A percentile compares a stretch with the other conserved stretches of the same genome.
phyloP scores from a whole-genome alignment of 108 stramenopile species.

The Asterionellopsis glacialis region DNA sequence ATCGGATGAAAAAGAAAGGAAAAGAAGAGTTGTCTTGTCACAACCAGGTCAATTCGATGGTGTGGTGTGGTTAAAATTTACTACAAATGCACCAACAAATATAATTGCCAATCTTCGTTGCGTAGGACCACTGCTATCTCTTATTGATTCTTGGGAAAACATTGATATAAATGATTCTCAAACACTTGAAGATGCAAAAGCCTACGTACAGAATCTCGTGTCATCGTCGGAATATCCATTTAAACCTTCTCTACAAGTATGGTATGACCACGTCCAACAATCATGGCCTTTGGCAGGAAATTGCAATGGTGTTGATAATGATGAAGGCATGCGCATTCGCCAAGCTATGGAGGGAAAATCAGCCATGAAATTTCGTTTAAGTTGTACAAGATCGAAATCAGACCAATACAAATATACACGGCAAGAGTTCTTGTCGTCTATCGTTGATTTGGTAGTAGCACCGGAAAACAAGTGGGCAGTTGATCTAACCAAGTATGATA shows the following conservation, averaged over 20 bases:
- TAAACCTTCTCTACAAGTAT: slow-evolving; percentile 9
- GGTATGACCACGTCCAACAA: slow-evolving; percentile 11
- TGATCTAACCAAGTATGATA: slow-evolving; percentile 49
- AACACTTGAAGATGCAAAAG: neutral
- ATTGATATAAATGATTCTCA: neutral
- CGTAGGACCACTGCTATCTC: slow-evolving; percentile 25
- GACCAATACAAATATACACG: slow-evolving; percentile 29
- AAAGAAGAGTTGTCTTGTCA: slow-evolving; percentile 1
- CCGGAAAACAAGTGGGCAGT: slow-evolving; percentile 35
- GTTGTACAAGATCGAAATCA: slow-evolving; percentile 23
- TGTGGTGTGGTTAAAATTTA: slow-evolving; percentile 10
- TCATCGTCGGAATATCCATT: slow-evolving; percentile 11
- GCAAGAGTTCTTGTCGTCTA: slow-evolving; percentile 20
- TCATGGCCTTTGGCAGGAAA: slow-evolving; percentile 12
- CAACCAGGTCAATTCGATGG: slow-evolving; percentile 17
- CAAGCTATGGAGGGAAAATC: neutral
- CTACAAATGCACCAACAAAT: slow-evolving; percentile 22
- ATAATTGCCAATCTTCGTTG: slow-evolving; percentile 18
- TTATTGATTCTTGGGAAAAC: slow-evolving; percentile 5
- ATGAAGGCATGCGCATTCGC: neutral
- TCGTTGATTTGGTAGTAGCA: slow-evolving; percentile 22
- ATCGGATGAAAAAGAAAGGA: neutral
- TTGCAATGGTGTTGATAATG: too few species aligned
- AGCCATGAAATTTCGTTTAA: slow-evolving; percentile 23
- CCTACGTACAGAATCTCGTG: slow-evolving; percentile 6